Conservation (phyloP, 192 early-diverging fungal species). For the Backusella australiensis region DNA sequence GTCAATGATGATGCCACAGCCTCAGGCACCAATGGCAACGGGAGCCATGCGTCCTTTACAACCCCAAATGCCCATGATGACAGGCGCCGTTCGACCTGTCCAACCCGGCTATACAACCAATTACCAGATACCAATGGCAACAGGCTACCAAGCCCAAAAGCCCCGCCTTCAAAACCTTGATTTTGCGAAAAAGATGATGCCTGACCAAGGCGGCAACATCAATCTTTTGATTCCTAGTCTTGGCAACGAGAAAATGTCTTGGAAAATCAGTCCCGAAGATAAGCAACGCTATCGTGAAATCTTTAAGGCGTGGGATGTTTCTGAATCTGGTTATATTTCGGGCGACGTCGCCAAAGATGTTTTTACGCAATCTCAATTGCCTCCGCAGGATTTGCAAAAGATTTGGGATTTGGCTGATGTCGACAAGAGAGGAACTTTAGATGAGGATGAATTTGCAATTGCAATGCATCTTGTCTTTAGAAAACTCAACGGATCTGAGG, state of each 20-base stretch:
- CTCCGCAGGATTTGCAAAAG: constrained; percentile 48
- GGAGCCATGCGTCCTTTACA: constrained; percentile 10
- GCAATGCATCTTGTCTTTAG: constrained; percentile 96
- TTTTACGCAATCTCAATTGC: constrained; percentile 55
- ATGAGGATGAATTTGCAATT: constrained; percentile 92
- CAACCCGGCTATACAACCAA: constrained; percentile 10
- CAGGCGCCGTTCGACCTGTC: constrained; percentile 3
- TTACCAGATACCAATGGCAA: constrained; percentile 19
- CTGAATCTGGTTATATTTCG: constrained; percentile 43
- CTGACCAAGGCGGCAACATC: constrained; percentile 14
- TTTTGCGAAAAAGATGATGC: constrained; percentile 42
- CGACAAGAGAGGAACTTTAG: constrained; percentile 83
- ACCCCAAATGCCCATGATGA: constrained; percentile 24
- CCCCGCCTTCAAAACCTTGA: constrained; percentile 28
- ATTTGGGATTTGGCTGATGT: constrained; percentile 75
- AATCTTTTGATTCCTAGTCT: constrained; percentile 31
- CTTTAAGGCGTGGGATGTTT: constrained; percentile 48
- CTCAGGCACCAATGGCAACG: constrained; percentile 9
- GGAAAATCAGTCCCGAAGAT: constrained; percentile 46
- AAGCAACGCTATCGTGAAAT: constrained; percentile 38
- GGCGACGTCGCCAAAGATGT: constrained; percentile 58
- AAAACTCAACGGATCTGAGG: constrained; percentile 77
- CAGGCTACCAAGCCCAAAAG: constrained; percentile 16
- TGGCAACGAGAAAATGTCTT: constrained; percentile 40
- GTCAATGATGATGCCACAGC: not conserved